Percentiles rank a stretch among this genome's conserved stretches.
Evolutionary conservation across 2,329 filamentous ascomycete species (phyloP).

Genomic region (Pseudogymnoascus sp.): DNA sequence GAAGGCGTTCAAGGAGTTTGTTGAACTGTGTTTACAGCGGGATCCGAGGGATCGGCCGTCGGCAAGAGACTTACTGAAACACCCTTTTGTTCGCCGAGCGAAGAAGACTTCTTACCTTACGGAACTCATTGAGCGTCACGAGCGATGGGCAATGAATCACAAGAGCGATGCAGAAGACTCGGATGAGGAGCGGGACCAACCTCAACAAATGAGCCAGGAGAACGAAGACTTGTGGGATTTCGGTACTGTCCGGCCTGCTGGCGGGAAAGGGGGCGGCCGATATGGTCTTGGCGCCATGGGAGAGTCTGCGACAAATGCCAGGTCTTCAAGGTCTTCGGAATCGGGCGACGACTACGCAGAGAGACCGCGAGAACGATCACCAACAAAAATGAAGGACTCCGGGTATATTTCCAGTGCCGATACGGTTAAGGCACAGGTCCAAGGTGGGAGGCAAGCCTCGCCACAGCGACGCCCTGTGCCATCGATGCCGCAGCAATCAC

Average conservation of each 20-base stretch:
- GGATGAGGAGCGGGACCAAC: constrained; percentile 42
- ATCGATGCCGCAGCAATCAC: constrained; percentile 32
- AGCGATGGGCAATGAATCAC: constrained; percentile 76
- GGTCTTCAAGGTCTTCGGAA: constrained; percentile 48
- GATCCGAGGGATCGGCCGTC: constrained; percentile 84
- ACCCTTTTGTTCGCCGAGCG: constrained; percentile 81
- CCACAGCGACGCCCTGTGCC: constrained; percentile 51
- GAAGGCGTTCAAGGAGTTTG: constrained; percentile 75
- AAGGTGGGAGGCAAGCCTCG: constrained; percentile 44
- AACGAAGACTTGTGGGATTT: constrained; percentile 97
- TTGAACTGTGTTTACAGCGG: constrained; percentile 74
- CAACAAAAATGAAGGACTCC: constrained; percentile 40
- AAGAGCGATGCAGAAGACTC: constrained; percentile 63
- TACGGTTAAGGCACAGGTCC: constrained; percentile 44
- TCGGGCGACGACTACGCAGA: constrained; percentile 43
- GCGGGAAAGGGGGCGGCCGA: constrained; percentile 51
- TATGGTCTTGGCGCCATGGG: constrained; percentile 65
- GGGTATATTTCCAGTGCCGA: constrained; percentile 32
- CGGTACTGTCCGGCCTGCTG: constrained; percentile 81
- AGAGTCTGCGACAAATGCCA: constrained; percentile 70
- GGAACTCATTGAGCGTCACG: constrained; percentile 85
- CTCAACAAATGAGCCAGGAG: constrained; percentile 37
- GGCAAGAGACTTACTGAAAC: constrained; percentile 77
- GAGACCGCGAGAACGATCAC: constrained; percentile 41
- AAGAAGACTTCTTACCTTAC: constrained; percentile 97